Percentiles rank a stretch among this genome's conserved stretches.
Evolutionary conservation across 2,329 filamentous ascomycete genomes (phyloP).

Genomic region (Dactylellina leptospora): DNA sequence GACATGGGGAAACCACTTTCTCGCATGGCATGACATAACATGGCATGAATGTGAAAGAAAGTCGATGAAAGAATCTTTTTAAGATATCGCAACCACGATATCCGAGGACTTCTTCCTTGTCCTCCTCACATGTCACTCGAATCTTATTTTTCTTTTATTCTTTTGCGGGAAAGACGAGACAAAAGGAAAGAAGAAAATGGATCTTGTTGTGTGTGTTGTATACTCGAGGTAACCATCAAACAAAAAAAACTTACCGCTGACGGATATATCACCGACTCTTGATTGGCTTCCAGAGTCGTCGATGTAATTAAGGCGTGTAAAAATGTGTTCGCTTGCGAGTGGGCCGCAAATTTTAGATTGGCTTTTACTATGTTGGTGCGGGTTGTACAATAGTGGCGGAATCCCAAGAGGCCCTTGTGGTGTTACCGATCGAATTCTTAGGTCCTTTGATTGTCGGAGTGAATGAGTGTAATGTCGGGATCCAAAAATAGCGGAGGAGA

Average conservation of each 20-base stretch:
- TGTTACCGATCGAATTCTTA: slow-evolving; percentile 46
- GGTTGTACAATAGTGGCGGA: slow-evolving; percentile 22
- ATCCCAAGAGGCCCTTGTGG: slow-evolving; percentile 40
- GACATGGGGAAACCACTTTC: slow-evolving; percentile 22
- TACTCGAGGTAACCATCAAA: slow-evolving; percentile 40
- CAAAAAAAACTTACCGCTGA: slow-evolving; percentile 45
- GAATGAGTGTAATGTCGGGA: slow-evolving; percentile 49
- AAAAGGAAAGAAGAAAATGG: background rate
- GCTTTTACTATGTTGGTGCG: slow-evolving; percentile 21
- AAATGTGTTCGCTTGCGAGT: slow-evolving; percentile 48
- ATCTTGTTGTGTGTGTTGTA: background rate
- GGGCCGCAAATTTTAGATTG: slow-evolving; percentile 37
- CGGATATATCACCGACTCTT: slow-evolving; percentile 52
- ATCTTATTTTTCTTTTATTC: no score
- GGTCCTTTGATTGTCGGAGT: slow-evolving; percentile 39
- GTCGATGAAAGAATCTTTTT: no score
- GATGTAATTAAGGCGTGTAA: slow-evolving; percentile 3
- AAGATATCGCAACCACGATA: no score
- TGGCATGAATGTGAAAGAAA: no score
- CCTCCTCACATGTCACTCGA: no score
- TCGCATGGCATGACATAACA: slow-evolving; percentile 24
- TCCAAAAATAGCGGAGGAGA: slow-evolving; percentile 49
- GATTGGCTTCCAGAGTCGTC: slow-evolving; percentile 53
- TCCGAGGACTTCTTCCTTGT: no score
- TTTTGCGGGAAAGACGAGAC: background rate